Percentiles rank a stretch among this genome's conserved stretches.
phyloP scores from a whole-genome alignment of 2,329 filamentous ascomycete species.

The Spiromastix sp. region DNA sequence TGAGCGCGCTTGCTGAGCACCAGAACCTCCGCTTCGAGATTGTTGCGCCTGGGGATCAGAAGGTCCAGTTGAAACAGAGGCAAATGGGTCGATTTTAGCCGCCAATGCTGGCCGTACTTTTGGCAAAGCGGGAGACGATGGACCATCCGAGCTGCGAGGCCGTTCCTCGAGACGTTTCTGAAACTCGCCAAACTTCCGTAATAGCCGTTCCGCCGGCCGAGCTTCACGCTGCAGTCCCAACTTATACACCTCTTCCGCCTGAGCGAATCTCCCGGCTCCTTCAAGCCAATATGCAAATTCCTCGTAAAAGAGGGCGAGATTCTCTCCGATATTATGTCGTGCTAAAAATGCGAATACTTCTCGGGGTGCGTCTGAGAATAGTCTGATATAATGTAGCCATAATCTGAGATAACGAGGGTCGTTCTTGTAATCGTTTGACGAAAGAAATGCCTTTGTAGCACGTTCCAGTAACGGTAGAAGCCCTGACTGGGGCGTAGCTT shows the following conservation, averaged over 20 bases:
- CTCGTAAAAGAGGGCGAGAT: constrained; percentile 86
- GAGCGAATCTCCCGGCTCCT: constrained; percentile 67
- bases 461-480: constrained; percentile 81
- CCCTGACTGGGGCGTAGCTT: constrained; percentile 85
- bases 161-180: constrained; percentile 64
- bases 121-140: constrained; percentile 78
- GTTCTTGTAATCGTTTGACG: constrained; percentile 82
- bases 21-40: constrained; percentile 40
- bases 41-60: constrained; percentile 55
- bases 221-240: constrained; percentile 84
- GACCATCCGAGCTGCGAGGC: constrained; percentile 51
- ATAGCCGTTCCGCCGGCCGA: constrained; percentile 64
- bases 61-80: constrained; percentile 37
- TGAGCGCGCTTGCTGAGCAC: constrained; percentile 47
- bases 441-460: constrained; percentile 80
- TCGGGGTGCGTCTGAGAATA: constrained; percentile 86
- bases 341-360: constrained; percentile 89
- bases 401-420: constrained; percentile 87
- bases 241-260: constrained; percentile 89
- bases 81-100: constrained; percentile 77
- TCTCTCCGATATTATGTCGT: constrained; percentile 77
- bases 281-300: constrained; percentile 94
- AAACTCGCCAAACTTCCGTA: constrained; percentile 89
- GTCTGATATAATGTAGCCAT: constrained; percentile 87
- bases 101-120: constrained; percentile 72